Base-by-base conservation (phyloP, 306 rosid species). In the Astragalus glycyphyllos region DNA sequence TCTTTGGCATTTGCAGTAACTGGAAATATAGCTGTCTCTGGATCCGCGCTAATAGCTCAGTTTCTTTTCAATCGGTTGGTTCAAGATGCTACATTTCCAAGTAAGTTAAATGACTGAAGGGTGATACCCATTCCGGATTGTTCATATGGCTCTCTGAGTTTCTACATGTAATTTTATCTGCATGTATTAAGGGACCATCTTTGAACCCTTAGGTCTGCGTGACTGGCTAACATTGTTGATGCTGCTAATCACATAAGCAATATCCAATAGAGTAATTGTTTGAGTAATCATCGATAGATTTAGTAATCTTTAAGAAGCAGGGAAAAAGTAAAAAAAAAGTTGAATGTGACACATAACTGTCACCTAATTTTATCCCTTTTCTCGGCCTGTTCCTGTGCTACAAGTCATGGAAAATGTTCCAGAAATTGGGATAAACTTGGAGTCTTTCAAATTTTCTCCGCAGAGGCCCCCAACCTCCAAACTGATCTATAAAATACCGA, bases 41-140 rank as follows among this genome's bases (percentile, higher is more conserved):
- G 91, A 84, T 81, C 87, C 4, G 97, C 97, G 75, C 89, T 92
- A 74, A 76, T 90, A 73, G 91, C 84, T 42, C 86, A 68, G 72
- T 86, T 72, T 82, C 91, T 90, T 81, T 88, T 92, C 81, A 65
- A 78, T 42, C 55, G 11, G 76, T 84, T 92, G 34, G 7, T 92
- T 44, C 26, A 88, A 71, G 87, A 82, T 71, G 13, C 84, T 49
- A 63, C 76, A 63, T 77, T 82, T 64, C 98, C 98, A 41, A 82
- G 98, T 92, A 86, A 90, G 96, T 84, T 76, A 57, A 66, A 38
- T 62, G 38, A 13, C 14, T 49, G 37, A 51, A 35, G 40, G 74
- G 69, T 54, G 48, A 68, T 57, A 12, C 41, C 56, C 50, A 9
- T 63, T 34, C 54, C 60, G 8, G 53, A 14, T 45, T 56, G 15